Conservation (phyloP, 2,329 filamentous ascomycete genomes). For the Emergomyces orientalis region DNA sequence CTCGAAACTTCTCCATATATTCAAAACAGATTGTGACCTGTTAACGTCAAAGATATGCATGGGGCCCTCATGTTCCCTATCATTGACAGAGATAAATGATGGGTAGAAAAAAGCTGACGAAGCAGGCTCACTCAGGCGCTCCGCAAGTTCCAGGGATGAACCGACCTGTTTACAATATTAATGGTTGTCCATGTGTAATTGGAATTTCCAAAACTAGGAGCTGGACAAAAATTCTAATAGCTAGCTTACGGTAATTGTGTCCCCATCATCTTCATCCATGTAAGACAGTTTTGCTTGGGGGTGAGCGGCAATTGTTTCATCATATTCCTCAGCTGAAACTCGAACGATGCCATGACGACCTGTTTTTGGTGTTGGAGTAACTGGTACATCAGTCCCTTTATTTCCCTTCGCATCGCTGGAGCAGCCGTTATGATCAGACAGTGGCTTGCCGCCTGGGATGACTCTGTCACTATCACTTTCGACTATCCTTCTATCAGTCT, state of each 20-base stretch:
- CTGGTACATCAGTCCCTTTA: neutral
- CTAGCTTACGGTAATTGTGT: conserved; percentile 36
- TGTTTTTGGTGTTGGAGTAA: conserved; percentile 2
- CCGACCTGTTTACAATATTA: conserved; percentile 30
- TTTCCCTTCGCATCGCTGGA: neutral
- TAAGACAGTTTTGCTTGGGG: conserved; percentile 38
- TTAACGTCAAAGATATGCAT: conserved; percentile 42
- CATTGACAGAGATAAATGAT: conserved; percentile 10
- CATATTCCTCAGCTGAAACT: conserved; percentile 36
- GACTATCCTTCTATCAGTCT: neutral
- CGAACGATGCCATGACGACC: conserved; percentile 29
- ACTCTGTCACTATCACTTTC: neutral
- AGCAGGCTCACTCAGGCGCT: conserved; percentile 38
- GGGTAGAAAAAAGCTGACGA: conserved; percentile 12
- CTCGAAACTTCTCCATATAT: conserved; percentile 32
- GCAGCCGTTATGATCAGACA: neutral
- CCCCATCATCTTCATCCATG: conserved; percentile 39
- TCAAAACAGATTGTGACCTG: conserved; percentile 31
- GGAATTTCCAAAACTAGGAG: neutral
- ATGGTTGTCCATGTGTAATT: neutral
- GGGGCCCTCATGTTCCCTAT: conserved; percentile 17
- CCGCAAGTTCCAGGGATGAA: conserved; percentile 38
- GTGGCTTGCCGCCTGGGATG: neutral
- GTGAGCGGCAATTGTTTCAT: conserved; percentile 32
- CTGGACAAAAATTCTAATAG: neutral